Evolutionary conservation across 164 flowering plant species (phyloP), one percentile per base, ranked within the genome.

Genomic region (Macadamia tetraphylla): DNA sequence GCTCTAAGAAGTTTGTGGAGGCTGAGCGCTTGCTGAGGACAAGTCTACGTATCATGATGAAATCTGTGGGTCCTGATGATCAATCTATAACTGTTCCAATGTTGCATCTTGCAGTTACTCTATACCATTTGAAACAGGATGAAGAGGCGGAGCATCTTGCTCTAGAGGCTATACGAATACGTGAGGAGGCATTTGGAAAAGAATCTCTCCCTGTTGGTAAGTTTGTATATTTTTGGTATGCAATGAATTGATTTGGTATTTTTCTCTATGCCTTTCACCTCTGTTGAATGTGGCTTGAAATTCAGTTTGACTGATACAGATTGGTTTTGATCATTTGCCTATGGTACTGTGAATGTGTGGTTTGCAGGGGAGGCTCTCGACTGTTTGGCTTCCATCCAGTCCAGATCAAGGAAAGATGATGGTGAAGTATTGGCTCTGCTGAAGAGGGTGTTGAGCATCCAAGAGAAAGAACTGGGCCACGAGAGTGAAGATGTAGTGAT

Each of bases 291-390:
- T 46, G 51, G 51, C 51, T 1, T 35, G 40, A 35, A 35, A 35
- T 46, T 46, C 51, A 46, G 13, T 46, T 46, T 46, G 51, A 46
- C 51, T 46, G 13, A 46, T 3, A 6, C 6, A 30, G 18, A 43
- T 2, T 0, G 8, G 31, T 11, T 2, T 35, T 35, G 40, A 35
- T 53, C 30, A 58, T 40, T 5, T 23, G 9, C 30, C 57, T n/a
- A 53, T 29, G 48, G 29, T 60, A 14, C 30, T 57, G 1, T 40
- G 29, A 40, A 32, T 63, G 31, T 70, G 59, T 56, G n/a, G 57
- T 14, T 66, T 65, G 77, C 84, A 94, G 98, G 96, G 17, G 98
- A 94, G 79, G 97, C 94, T 56, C 85, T 94, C 3, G 98, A 94
- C 70, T 91, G 97, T 77, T 72, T 94, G 80, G 84, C 86, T 18